Base-by-base conservation (phyloP, 2,329 filamentous ascomycete species). In the Monosporascus sp. region DNA sequence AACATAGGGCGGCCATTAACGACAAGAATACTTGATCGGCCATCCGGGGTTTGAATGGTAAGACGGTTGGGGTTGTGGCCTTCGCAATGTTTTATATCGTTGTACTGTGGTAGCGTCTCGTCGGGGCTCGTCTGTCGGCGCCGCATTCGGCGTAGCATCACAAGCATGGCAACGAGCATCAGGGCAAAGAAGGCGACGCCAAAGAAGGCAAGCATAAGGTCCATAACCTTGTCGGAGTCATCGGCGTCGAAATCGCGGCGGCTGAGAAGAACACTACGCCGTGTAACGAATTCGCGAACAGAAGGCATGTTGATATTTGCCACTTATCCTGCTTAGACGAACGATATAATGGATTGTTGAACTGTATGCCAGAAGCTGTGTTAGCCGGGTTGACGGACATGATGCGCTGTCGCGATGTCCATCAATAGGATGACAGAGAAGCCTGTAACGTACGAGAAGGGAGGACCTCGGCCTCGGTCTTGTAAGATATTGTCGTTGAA, bases 191-290 rank as follows among this genome's bases (percentile, higher is more conserved):
- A 83, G 62, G 93, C 76, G 46, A 99, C 78, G 58, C 86, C 85
- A 62, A 97, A 78, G 52, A 97, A 81, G 54, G 84, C 81, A 63
- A 96, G 88, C 68, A 96, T 76, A 44, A 96, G 82, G 67, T 90
- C 85, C 69, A 92, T 78, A 75, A 88, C 85, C 56, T 77, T 82
- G 61, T 88, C 76, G 62, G 76, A 73, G 54, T 73, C 59, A 27
- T 58, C 55, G 38, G 58, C 52, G 34, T 52, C 68, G 55, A 73
- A 64, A 56, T 72, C 73, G 62, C 84, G 81, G 66, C 73, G 70
- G 62, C 79, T 74, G 59, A 86, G 63, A 54, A 67, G 61, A 54
- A 65, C 64, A 50, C 65, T 66, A 69, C 70, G 67, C 57, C 75
- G 72, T 62, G 71, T 64, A 51, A 73, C 53, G 55, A 75, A 57